Percentiles rank a stretch among this genome's conserved stretches.
phyloP scores from a whole-genome alignment of 306 rosid species.

The Lupinus albus region DNA sequence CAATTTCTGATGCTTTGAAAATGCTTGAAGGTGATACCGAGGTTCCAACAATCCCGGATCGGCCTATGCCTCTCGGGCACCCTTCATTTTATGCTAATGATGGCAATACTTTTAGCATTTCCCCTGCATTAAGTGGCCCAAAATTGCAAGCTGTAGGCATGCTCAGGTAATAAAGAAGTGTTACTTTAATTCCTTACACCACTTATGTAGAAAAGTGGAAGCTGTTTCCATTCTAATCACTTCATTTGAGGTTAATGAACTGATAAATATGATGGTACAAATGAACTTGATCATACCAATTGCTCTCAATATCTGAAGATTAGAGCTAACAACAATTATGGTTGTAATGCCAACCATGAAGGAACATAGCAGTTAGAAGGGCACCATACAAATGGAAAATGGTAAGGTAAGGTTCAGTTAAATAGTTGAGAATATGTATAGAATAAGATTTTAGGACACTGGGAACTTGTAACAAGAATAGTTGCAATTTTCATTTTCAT shows the following conservation, averaged over 20 bases:
- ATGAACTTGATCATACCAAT: conserved; percentile 25
- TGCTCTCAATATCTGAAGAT: conserved; percentile 35
- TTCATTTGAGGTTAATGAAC: conserved; percentile 33
- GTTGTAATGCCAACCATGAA: conserved; percentile 36
- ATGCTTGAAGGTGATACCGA: conserved; percentile 97
- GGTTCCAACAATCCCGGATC: conserved; percentile 82
- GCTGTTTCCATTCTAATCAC: conserved; percentile 36
- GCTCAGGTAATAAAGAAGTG: conserved; percentile 71
- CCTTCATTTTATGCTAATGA: conserved; percentile 53
- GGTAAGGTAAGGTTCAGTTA: conserved; percentile 33
- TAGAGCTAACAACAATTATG: conserved; percentile 38
- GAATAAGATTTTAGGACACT: conserved; percentile 31
- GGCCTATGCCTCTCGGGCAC: conserved; percentile 95
- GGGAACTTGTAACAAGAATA: conserved; percentile 26
- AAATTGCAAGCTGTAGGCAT: conserved; percentile 65
- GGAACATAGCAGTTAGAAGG: conserved; percentile 36
- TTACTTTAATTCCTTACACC: conserved; percentile 22
- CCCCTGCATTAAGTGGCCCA: conserved; percentile 78
- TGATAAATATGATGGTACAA: conserved; percentile 20
- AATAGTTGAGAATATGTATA: conserved; percentile 22
- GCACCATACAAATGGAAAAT: neutral
- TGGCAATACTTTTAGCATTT: conserved; percentile 65
- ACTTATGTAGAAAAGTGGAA: conserved; percentile 31
- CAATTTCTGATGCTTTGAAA: conserved; percentile 82
- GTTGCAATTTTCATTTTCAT: conserved; percentile 31